Evolutionary conservation across 129 eudicot species (phyloP).

Genomic region (Sambucus nigra): DNA sequence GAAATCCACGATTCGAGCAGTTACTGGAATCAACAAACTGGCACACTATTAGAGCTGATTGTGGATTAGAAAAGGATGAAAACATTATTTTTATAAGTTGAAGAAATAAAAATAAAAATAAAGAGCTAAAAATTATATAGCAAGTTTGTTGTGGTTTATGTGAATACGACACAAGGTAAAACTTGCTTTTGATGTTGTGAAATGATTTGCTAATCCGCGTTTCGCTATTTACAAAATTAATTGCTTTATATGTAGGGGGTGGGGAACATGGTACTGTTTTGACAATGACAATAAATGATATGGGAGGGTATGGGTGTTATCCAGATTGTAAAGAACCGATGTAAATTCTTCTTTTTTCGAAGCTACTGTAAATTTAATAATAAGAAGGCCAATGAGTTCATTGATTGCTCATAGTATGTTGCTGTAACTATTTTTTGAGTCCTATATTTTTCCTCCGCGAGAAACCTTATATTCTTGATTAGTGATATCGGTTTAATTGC

Average conservation of each 20-base stretch:
- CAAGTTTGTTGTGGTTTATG: background rate
- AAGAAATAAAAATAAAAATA: too few species aligned
- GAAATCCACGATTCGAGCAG: too few species aligned
- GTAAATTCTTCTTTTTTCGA: constrained; percentile 50
- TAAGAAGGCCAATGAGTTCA: constrained; percentile 43
- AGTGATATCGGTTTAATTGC: constrained; percentile 4
- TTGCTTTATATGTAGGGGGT: constrained; percentile 34
- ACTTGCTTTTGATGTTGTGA: background rate
- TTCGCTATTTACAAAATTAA: background rate
- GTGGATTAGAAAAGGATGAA: too few species aligned
- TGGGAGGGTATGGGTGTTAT: constrained; percentile 87
- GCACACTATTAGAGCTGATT: too few species aligned
- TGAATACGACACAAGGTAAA: background rate
- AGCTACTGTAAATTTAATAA: constrained; percentile 49
- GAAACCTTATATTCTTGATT: background rate
- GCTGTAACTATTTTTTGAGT: background rate
- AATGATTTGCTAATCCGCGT: background rate
- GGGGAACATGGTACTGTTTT: constrained; percentile 45
- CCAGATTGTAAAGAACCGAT: constrained; percentile 57
- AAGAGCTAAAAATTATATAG: too few species aligned
- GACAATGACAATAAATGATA: constrained; percentile 60
- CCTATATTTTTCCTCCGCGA: background rate
- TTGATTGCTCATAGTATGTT: constrained; percentile 67
- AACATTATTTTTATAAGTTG: too few species aligned
- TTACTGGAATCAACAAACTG: too few species aligned